phyloP scores from a whole-genome alignment of 805 yeast genomes.

The Debaryomyces maramus region DNA sequence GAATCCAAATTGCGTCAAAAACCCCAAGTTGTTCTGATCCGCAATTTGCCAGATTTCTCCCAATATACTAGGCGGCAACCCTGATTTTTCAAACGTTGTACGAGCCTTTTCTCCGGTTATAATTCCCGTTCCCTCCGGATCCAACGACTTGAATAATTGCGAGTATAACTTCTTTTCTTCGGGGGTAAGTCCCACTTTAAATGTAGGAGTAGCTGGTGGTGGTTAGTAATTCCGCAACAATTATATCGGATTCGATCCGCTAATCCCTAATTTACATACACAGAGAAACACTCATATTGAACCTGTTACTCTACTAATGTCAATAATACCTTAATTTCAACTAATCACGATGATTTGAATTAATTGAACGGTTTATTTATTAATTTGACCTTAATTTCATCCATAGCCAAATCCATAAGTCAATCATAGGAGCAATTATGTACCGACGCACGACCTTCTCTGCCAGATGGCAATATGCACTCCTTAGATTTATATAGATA shows the following conservation, averaged over 20 bases:
- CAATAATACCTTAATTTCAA: neutral
- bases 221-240: constrained; percentile 5
- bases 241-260: too few relatives aligned
- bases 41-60: constrained; percentile 95
- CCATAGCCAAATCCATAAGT: neutral
- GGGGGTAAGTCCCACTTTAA: constrained; percentile 53
- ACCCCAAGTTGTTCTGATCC: constrained; percentile 87
- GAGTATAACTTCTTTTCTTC: constrained; percentile 78
- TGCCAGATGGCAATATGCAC: neutral
- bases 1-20: constrained; percentile 76
- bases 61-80: constrained; percentile 70
- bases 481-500: too few relatives aligned
- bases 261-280: constrained; percentile 17
- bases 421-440: neutral
- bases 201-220: constrained; percentile 28
- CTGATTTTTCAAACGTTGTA: constrained; percentile 79
- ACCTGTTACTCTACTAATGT: neutral
- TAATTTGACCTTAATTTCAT: neutral
- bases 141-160: constrained; percentile 76
- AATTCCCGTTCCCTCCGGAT: constrained; percentile 73
- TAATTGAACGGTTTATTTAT: too few relatives aligned
- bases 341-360: too few relatives aligned
- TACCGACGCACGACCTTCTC: neutral
- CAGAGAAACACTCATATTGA: constrained; percentile 26
- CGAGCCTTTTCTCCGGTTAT: constrained; percentile 89